Evolutionary conservation across 129 eudicot species (phyloP).

Genomic region (Helianthus annuus): DNA sequence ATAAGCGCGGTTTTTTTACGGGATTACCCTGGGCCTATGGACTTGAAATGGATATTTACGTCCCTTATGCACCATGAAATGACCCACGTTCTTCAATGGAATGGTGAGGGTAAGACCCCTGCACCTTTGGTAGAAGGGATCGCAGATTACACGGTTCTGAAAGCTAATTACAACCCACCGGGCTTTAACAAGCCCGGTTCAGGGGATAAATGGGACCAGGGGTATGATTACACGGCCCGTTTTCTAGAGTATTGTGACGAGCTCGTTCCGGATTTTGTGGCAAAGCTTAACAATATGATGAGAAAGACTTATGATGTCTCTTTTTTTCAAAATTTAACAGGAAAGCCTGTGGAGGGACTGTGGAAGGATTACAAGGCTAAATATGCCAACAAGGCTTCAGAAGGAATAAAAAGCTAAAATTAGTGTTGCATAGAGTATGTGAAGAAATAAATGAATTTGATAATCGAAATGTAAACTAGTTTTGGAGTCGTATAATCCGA

Average conservation of each 20-base stretch:
- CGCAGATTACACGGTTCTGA: conserved; percentile 23
- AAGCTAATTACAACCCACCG: not conserved
- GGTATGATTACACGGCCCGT: conserved; percentile 24
- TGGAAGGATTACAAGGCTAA: conserved; percentile 30
- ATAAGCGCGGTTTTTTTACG: conserved; percentile 1
- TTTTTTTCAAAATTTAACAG: conserved; percentile 17
- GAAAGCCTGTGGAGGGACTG: conserved; percentile 14
- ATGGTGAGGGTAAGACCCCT: conserved; percentile 27
- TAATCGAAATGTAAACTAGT: not conserved
- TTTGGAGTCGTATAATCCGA: not conserved
- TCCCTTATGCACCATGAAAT: conserved; percentile 40
- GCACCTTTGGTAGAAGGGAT: conserved; percentile 16
- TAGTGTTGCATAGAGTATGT: not conserved
- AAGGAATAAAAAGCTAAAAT: not conserved
- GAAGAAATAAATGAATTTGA: not conserved
- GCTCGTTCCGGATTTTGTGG: conserved; percentile 8
- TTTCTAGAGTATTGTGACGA: conserved; percentile 33
- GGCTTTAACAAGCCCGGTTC: not conserved
- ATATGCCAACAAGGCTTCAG: not conserved
- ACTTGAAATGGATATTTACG: conserved; percentile 22
- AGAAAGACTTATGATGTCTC: conserved; percentile 1
- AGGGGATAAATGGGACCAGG: conserved; percentile 23
- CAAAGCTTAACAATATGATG: conserved; percentile 25
- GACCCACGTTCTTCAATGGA: conserved; percentile 36
- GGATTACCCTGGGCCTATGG: conserved; percentile 4